Base-by-base conservation (phyloP, 176 grass and related monocot genomes). In the Pontederia crassipes region DNA sequence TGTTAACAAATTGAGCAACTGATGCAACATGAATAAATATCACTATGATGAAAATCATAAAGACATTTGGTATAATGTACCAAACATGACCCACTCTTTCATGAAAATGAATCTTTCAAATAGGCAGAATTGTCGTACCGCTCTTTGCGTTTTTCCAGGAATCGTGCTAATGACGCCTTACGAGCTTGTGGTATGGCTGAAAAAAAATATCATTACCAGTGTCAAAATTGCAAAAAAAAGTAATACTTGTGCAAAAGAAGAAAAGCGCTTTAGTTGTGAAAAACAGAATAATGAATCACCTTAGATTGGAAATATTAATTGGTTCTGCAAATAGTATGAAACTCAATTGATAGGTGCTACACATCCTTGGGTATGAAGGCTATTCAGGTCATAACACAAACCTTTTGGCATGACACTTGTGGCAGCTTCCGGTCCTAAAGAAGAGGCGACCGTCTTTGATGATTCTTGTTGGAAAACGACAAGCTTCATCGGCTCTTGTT, bases 151-250 rank as follows among this genome's bases (percentile, higher is more conserved):
- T 82, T 96, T 67, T 96, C 92, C 63, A 96, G 65, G 62, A 96
- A 96, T 59, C 92, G 83, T 54, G 81, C 81, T 57, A 96, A 58
- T 32, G 92, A 96, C 1, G 86, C 86, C 76, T 90, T 96, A 49
- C 92, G 70, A 60, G 92, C 92, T 76, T 96, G 92, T 59, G 92
- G 92, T 4, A 96, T 83, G 75, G 86, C 92, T 96, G 83, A 49
- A 82, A 72, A 82, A 72, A 55, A 0, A 71, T 48, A 53, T 76
- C 55, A 40, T 40, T 40, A 40, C 32, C 4, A 40, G 32, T 40
- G 32, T 40, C 32, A 40, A 40, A 2, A 40, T 40, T 40, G 32
- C 2, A 40, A 40, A 40, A 40, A 40, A 40, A 40, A 40, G 0
- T 40, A 40, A 40, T 40, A 40, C 32, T 24, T 7, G 32, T 4